phyloP scores from a whole-genome alignment of 352 stramenopile genomes.

The Pythium folliculosum region DNA sequence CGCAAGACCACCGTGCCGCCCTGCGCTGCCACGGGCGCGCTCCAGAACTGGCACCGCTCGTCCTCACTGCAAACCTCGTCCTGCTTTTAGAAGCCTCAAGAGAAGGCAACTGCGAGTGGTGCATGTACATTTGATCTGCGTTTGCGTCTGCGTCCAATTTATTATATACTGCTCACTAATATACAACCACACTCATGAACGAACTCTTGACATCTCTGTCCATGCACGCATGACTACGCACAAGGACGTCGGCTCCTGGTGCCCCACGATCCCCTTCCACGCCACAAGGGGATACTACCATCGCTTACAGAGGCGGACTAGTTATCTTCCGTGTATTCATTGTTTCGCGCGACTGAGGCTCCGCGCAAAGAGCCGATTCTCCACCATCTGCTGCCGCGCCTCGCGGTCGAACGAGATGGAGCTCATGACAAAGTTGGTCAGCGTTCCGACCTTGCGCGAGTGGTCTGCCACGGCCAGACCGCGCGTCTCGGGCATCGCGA shows the following conservation, averaged over 20 bases:
- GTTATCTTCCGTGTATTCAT: background rate
- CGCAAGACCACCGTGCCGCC: background rate
- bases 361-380: slow-evolving; percentile 14
- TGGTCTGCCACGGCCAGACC: background rate
- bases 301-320: too few species aligned
- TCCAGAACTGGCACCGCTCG: background rate
- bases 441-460: slow-evolving; percentile 6
- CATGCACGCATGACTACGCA: too few species aligned
- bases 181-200: too few species aligned
- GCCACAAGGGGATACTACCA: too few species aligned
- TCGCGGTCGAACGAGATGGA: slow-evolving; percentile 8
- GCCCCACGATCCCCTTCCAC: too few species aligned
- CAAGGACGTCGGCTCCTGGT: too few species aligned
- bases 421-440: slow-evolving; percentile 24
- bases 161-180: too few species aligned
- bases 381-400: slow-evolving; percentile 7
- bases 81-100: slow-evolving; percentile 8
- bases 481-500: background rate
- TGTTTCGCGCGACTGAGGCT: background rate
- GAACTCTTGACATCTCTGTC: too few species aligned
- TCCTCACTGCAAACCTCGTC: slow-evolving; percentile 2
- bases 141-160: too few species aligned
- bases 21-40: background rate
- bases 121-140: too few species aligned
- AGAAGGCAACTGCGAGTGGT: too few species aligned